phyloP scores from a whole-genome alignment of 208 protist species.

The Angomonas ambiguus region DNA sequence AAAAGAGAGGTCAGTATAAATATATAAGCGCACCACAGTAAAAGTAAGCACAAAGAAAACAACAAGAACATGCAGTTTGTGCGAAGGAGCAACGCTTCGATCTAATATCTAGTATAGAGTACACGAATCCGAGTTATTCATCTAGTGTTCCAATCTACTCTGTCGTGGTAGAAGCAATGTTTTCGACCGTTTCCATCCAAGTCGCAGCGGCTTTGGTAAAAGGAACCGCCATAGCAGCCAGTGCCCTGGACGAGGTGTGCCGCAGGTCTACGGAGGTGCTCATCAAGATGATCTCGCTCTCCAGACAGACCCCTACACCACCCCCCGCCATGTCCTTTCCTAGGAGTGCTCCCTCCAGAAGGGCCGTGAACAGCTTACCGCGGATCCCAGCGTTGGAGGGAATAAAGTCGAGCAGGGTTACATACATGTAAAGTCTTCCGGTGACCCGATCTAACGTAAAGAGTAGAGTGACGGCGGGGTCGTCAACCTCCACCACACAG shows the following conservation, averaged over 20 bases:
- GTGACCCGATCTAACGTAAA: slow-evolving; percentile 68
- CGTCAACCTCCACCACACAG: slow-evolving; percentile 41
- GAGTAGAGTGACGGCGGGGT: slow-evolving; percentile 39
- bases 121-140: no score
- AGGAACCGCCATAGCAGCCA: slow-evolving; percentile 33
- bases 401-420: slow-evolving; percentile 58
- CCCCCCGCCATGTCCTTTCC: slow-evolving; percentile 76
- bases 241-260: slow-evolving; percentile 35
- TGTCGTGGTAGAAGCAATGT: neutral
- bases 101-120: no score
- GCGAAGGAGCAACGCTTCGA: no score
- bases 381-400: slow-evolving; percentile 22
- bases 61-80: no score
- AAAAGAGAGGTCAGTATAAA: slow-evolving; percentile 11
- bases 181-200: slow-evolving; percentile 25
- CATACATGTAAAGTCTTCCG: slow-evolving; percentile 73
- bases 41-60: no score
- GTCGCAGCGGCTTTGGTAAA: slow-evolving; percentile 44
- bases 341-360: slow-evolving; percentile 72
- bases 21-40: no score
- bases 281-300: slow-evolving; percentile 71
- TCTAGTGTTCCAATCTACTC: neutral
- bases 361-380: slow-evolving; percentile 59
- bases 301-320: slow-evolving; percentile 57
- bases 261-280: slow-evolving; percentile 55